phyloP scores from a whole-genome alignment of 129 eudicot species.

The Escallonia herrerae region DNA sequence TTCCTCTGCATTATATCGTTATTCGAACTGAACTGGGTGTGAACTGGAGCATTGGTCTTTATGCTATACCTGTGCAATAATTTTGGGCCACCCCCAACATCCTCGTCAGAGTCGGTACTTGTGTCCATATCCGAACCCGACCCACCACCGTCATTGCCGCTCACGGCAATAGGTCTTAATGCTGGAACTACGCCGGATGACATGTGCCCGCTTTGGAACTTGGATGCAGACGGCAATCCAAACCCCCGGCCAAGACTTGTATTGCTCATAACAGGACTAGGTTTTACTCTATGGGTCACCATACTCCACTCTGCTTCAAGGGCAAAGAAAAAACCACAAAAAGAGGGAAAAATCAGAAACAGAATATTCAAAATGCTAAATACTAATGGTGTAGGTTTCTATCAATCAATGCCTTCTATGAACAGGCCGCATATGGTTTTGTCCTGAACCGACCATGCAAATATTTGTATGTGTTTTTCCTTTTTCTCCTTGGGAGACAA shows the following conservation, averaged over 20 bases:
- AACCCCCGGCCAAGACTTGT: conserved; percentile 8
- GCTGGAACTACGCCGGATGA: conserved; percentile 26
- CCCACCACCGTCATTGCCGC: background rate
- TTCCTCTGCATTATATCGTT: background rate
- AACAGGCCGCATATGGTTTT: background rate
- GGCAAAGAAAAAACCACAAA: background rate
- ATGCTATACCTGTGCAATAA: conserved; percentile 40
- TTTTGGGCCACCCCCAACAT: conserved; percentile 26
- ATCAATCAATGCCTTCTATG: background rate
- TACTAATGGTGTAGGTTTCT: background rate
- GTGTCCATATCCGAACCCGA: conserved; percentile 44
- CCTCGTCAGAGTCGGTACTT: conserved; percentile 36
- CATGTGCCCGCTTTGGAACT: conserved; percentile 28
- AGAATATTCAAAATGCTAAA: background rate
- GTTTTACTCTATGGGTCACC: conserved; percentile 16
- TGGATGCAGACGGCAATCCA: conserved; percentile 24
- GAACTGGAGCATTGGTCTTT: conserved; percentile 14
- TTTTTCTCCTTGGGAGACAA: background rate
- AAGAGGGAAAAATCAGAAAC: background rate
- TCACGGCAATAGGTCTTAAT: conserved; percentile 10
- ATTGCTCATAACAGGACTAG: conserved; percentile 13
- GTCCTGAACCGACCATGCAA: background rate
- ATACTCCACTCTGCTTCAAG: background rate
- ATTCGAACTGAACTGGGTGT: background rate
- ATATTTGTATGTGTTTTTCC: background rate